A percentile compares a stretch with the other conserved stretches of the same genome.
These are phyloP conservation scores for Rhizomucor pusillus DNA, from an alignment of 371 early-diverging fungal species.

Conservation along the genomic window DNA sequence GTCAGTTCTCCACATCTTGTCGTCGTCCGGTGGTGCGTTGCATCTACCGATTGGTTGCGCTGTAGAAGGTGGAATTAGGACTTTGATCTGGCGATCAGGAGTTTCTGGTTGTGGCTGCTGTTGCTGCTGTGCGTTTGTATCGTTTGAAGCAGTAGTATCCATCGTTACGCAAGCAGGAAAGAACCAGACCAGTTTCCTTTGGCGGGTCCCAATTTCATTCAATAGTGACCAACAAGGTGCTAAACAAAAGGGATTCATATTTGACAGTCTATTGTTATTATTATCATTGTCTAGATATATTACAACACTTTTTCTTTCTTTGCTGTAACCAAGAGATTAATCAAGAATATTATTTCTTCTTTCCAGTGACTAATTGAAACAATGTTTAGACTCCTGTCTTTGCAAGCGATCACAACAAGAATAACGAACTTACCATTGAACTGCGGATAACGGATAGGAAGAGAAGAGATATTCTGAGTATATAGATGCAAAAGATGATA, in stretches of 20 bases:
- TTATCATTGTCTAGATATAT: too few species aligned
- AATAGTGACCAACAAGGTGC: too few species aligned
- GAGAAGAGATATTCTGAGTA: not conserved
- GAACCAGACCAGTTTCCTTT: too few species aligned
- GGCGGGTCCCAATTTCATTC: too few species aligned
- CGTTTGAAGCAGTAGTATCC: not conserved
- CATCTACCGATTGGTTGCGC: slow-evolving; percentile 22
- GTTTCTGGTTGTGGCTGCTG: not conserved
- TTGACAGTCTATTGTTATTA: too few species aligned
- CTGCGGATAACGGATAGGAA: not conserved
- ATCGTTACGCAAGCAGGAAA: not conserved
- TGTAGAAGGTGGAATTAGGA: slow-evolving; percentile 28
- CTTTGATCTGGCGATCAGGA: slow-evolving; percentile 26
- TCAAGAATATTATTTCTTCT: slow-evolving; percentile 12
- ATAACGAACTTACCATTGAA: slow-evolving; percentile 16
- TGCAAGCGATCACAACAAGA: not conserved
- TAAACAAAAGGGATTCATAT: too few species aligned
- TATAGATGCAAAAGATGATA: not conserved
- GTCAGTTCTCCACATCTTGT: too few species aligned
- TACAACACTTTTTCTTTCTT: too few species aligned
- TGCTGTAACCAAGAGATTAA: too few species aligned
- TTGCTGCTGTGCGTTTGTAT: not conserved
- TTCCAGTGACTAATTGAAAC: slow-evolving; percentile 9
- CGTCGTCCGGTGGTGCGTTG: not conserved
- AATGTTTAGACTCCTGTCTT: not conserved